A percentile compares a stretch with the other conserved stretches of the same genome.
Conservation (phyloP, 1,284 basidiomycete species). For the Rhodotorula mucilaginosa region DNA sequence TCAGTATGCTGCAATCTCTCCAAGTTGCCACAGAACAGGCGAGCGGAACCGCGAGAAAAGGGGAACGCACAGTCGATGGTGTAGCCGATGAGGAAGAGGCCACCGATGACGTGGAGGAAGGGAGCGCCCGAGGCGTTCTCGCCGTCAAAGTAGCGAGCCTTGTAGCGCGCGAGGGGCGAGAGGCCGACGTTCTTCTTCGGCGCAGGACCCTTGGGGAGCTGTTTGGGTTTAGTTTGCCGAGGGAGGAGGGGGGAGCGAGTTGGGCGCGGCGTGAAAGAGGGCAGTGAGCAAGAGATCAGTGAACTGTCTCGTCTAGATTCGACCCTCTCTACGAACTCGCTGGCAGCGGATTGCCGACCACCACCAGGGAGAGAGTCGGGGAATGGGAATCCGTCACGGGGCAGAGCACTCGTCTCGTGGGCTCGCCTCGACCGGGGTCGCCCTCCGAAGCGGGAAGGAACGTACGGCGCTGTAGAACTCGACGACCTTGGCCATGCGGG, state of each 20-base stretch:
- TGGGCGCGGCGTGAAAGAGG: no score
- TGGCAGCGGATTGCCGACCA: neutral
- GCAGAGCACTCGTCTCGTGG: neutral
- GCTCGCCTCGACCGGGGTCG: neutral
- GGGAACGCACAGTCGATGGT: slow-evolving; percentile 35
- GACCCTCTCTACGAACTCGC: no score
- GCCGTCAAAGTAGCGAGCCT: slow-evolving; percentile 45
- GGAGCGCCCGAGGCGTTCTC: slow-evolving; percentile 46
- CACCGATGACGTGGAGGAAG: slow-evolving; percentile 44
- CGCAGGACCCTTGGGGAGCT: slow-evolving; percentile 47
- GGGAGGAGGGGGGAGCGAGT: neutral
- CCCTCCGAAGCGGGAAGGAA: neutral
- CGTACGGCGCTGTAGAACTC: slow-evolving; percentile 47
- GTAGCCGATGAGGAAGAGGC: slow-evolving; percentile 47
- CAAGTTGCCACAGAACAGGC: neutral
- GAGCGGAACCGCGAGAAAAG: neutral
- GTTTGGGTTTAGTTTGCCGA: neutral
- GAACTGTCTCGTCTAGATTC: no score
- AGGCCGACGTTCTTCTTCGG: slow-evolving; percentile 30
- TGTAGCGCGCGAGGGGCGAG: slow-evolving; percentile 45
- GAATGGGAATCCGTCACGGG: no score
- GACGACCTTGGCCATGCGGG: slow-evolving; percentile 46
- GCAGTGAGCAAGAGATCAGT: no score
- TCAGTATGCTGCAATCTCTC: neutral
- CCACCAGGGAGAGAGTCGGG: no score